Conservation (phyloP, 371 early-diverging fungal species). For the Mucor plumbeus region DNA sequence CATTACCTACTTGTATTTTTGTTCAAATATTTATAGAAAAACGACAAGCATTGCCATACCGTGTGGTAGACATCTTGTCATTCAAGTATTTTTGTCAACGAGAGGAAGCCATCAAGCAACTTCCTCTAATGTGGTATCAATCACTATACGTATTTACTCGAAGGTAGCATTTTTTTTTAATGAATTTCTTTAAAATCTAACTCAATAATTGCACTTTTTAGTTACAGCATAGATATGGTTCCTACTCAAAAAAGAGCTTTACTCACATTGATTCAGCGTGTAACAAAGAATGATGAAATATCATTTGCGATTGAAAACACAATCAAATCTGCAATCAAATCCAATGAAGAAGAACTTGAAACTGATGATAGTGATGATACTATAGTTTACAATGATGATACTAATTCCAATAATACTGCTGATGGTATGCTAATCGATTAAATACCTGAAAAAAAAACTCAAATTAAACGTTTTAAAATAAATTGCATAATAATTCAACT, state of each 20-base stretch:
- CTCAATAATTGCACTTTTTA: background rate
- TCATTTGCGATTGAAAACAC: slow-evolving; percentile 1
- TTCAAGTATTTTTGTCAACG: slow-evolving; percentile 85
- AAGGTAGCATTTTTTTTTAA: slow-evolving; percentile 37
- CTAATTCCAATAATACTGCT: background rate
- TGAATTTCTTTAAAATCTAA: background rate
- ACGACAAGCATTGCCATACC: slow-evolving; percentile 94
- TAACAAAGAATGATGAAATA: background rate
- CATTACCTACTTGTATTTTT: slow-evolving; percentile 88
- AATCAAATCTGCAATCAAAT: slow-evolving; percentile 1
- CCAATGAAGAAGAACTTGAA: background rate
- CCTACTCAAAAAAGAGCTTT: slow-evolving; percentile 7
- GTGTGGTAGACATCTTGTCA: slow-evolving; percentile 93
- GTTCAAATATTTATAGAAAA: slow-evolving; percentile 94
- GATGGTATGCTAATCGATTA: slow-evolving; percentile 13
- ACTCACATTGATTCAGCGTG: slow-evolving; percentile 4
- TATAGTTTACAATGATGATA: background rate
- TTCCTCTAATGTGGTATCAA: slow-evolving; percentile 98
- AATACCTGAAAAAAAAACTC: background rate
- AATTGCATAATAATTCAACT: background rate
- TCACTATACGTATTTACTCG: slow-evolving; percentile 88
- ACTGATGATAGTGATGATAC: background rate
- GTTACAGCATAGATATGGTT: slow-evolving; percentile 19
- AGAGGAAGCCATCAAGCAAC: slow-evolving; percentile 67
- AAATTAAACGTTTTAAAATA: background rate